Base-by-base conservation (phyloP, 371 early-diverging fungal genomes). In the Mucor indicus region DNA sequence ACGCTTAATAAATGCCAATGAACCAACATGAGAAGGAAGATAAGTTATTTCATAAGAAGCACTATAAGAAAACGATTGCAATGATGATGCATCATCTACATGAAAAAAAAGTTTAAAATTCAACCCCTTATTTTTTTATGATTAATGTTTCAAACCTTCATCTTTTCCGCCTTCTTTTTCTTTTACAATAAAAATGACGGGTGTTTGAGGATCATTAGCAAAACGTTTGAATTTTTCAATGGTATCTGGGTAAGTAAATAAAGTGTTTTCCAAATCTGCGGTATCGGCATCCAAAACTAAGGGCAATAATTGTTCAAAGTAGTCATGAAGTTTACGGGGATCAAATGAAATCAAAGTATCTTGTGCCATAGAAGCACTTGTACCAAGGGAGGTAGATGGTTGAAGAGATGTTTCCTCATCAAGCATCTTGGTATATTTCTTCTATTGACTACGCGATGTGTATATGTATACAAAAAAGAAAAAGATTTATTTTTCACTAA, bases 1-100 rank as follows among this genome's bases (percentile, higher is more conserved):
- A 21, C 93, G 84, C 68, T 98, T 98, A 62, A 98, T 94, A 38
- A 98, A 55, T 25, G 91, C 95, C 7, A 97, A 43, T 17, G 91
- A 89, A 3, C 90, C 89, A 23, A 85, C 87, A 58, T 89, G 87
- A 33, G 79, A 79, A 40, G 86, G 77, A 43, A 75, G 72, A 62
- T 88, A 92, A 1, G 78, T 76, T 15, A 93, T 69, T 67, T 93
- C 93, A 39, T 84, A 81, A n/a, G 85, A 76, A 25, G 85, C 66
- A 8, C 84, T 71, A 68, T 89, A 91, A 1, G 75, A 67, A 52
- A 72, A 83, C 7, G 66, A 55, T n/a, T 44, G 41, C 33, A 73
- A 64, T 8, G 63, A 37, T 4, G 55, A 37, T 15, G 56, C 52
- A 23, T 76, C 73, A 50, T 76, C 77, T 72, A 55, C 7, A 21